A percentile compares a stretch with the other conserved stretches of the same genome.
Evolutionary conservation across 1,284 basidiomycete species (phyloP).

Genomic region (Boletus sp.): DNA sequence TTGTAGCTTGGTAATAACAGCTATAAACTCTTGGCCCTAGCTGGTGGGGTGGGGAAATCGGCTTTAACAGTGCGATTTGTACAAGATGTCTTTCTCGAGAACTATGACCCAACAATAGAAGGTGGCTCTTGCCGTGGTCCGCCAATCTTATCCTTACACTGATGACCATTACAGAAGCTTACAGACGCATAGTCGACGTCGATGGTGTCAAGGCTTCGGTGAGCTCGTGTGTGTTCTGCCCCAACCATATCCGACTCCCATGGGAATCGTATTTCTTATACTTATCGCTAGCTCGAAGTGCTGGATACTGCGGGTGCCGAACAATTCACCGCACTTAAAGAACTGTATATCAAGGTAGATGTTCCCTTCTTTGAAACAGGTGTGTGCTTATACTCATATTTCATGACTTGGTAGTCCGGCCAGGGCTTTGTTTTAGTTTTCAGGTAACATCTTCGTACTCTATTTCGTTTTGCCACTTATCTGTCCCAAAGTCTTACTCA

Average conservation of each 20-base stretch:
- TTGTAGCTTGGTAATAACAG: constrained; percentile 7
- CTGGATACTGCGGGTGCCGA: constrained; percentile 89
- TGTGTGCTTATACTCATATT: constrained; percentile 3
- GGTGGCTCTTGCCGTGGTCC: constrained; percentile 38
- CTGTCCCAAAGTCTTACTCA: constrained; percentile 58
- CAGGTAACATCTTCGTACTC: constrained; percentile 43
- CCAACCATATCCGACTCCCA: constrained; percentile 11
- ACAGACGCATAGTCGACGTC: constrained; percentile 56
- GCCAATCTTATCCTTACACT: constrained; percentile 3
- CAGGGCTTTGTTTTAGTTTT: constrained; percentile 82
- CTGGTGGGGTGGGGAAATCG: constrained; percentile 82
- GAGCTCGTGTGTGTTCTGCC: constrained; percentile 32
- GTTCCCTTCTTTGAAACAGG: neutral
- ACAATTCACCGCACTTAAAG: constrained; percentile 76
- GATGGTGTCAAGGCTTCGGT: constrained; percentile 58
- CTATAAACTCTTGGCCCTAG: constrained; percentile 35
- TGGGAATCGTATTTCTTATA: constrained; percentile 13
- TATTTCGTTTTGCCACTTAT: constrained; percentile 11
- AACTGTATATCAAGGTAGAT: constrained; percentile 71
- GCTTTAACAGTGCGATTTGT: constrained; percentile 75
- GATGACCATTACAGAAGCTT: constrained; percentile 30
- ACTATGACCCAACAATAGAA: constrained; percentile 82
- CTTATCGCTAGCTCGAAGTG: constrained; percentile 63
- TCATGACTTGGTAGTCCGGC: constrained; percentile 47
- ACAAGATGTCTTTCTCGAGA: constrained; percentile 67